These are phyloP conservation scores for Aspergillus persii DNA, from an alignment of 2,329 filamentous ascomycete species.

Conservation along the genomic window DNA sequence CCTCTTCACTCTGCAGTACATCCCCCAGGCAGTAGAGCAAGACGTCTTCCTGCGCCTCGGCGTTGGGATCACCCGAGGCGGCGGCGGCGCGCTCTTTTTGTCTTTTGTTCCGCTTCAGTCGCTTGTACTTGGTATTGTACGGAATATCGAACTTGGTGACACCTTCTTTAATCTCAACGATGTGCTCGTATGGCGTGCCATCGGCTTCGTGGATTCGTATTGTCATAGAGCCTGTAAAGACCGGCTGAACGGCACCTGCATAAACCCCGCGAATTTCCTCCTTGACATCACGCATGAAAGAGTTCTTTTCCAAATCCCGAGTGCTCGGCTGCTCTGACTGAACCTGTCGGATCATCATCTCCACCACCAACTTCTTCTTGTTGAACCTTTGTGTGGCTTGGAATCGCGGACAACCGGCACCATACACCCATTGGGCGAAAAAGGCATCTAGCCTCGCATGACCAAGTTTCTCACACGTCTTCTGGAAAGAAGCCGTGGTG, in stretches of 20 bases:
- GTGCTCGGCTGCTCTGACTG: slow-evolving; percentile 58
- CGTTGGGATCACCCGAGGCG: slow-evolving; percentile 59
- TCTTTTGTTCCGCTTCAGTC: slow-evolving; percentile 81
- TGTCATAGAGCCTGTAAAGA: slow-evolving; percentile 95
- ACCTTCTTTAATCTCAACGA: slow-evolving; percentile 88
- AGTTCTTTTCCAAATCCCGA: slow-evolving; percentile 63
- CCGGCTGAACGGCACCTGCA: slow-evolving; percentile 67
- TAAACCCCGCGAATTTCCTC: slow-evolving; percentile 71
- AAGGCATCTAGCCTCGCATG: slow-evolving; percentile 85
- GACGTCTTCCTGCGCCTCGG: slow-evolving; percentile 72
- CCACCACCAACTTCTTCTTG: slow-evolving; percentile 93
- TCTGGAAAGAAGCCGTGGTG: slow-evolving; percentile 73
- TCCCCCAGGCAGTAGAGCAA: slow-evolving; percentile 91
- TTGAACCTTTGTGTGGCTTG: slow-evolving; percentile 88
- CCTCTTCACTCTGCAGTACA: slow-evolving; percentile 77
- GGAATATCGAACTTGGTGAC: slow-evolving; percentile 87
- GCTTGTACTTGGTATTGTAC: slow-evolving; percentile 99
- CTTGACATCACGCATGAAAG: slow-evolving; percentile 81
- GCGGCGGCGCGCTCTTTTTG: slow-evolving; percentile 74
- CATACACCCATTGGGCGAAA: slow-evolving; percentile 89
- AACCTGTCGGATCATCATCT: slow-evolving; percentile 81
- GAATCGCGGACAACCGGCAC: slow-evolving; percentile 85
- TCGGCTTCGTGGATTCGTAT: slow-evolving; percentile 97
- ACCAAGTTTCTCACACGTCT: slow-evolving; percentile 81
- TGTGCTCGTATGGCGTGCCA: slow-evolving; percentile 96